Evolutionary conservation across 2,329 filamentous ascomycete species (phyloP), one percentile per base, ranked within the genome.

Genomic region (Fusarium sp.): DNA sequence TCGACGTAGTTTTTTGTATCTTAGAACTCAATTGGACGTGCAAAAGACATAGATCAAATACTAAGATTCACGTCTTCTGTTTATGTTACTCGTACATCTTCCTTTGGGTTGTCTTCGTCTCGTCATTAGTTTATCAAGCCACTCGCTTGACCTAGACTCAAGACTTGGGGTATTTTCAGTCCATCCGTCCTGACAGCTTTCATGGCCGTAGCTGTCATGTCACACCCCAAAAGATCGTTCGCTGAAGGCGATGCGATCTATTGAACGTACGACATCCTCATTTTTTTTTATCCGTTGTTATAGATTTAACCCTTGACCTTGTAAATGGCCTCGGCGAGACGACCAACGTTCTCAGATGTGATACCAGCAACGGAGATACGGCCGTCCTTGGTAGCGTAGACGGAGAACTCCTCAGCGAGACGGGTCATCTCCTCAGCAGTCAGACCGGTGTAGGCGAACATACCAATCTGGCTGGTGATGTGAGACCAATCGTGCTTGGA

Each of bases 401-500:
- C 95, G 63, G 93, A 97, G 87, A 96, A 93, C 85, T 98, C 93
- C 85, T 96, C 94, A 72, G 94, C 93, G 66, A 99, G 86, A 75
- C 84, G 84, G 56, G 95, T 91, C 93, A 98, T 97, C 84, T 97
- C 92, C 82, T 95, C 90, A 55, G 94, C 84, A 74, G 86, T 95
- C 75, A 99, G 85, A 65, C 96, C 96, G 51, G 96, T 99, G 87
- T 97, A 99, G 74, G 96, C 95, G 78, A 99, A 99, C 96, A 99
- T 99, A 83, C 96, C 96, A 76, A 99, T 99, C 88, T 97, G 93
- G 82, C 87, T 94, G 73, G 96, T 98, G 83, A 99, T 99, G 86
- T 99, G 96, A 80, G 91, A 92, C 96, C 96, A 99, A 85, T 98
- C 93, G 82, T 96, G 93, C 87, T 94, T 94, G 85, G 92, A 96